phyloP scores from a whole-genome alignment of 495 filamentous ascomycete species.

The Aspergillus indologenus region DNA sequence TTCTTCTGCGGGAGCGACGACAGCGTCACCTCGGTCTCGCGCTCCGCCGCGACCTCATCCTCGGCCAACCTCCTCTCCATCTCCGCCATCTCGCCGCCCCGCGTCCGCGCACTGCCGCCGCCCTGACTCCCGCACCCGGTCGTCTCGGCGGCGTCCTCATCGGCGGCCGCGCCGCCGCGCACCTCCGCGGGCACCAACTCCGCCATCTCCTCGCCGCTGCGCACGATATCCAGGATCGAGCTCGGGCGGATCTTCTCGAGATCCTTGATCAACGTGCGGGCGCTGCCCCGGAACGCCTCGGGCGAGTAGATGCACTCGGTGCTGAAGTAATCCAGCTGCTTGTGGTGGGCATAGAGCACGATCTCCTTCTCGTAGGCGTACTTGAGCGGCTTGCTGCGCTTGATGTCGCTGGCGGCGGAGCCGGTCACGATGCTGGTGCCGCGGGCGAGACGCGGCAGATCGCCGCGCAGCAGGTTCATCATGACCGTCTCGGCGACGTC shows the following conservation, averaged over 20 bases:
- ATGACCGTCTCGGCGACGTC: slow-evolving; percentile 97
- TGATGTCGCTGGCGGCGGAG: slow-evolving; percentile 69
- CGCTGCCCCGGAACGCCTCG: slow-evolving; percentile 94
- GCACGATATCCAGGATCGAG: slow-evolving; percentile 90
- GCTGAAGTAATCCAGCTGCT: slow-evolving; percentile 93
- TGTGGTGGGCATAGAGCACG: slow-evolving; percentile 93
- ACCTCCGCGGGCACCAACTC: slow-evolving; percentile 68
- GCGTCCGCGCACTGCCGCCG: slow-evolving; percentile 54
- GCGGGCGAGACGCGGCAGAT: slow-evolving; percentile 80
- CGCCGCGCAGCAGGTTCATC: slow-evolving; percentile 93
- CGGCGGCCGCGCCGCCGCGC: slow-evolving; percentile 48
- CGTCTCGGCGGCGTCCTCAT: slow-evolving; percentile 57
- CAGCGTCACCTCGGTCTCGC: slow-evolving; percentile 70
- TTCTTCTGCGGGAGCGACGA: slow-evolving; percentile 20
- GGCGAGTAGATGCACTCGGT: slow-evolving; percentile 98
- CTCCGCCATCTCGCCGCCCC: slow-evolving; percentile 83
- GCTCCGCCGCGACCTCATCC: slow-evolving; percentile 60
- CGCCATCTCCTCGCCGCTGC: slow-evolving; percentile 95
- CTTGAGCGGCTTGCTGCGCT: slow-evolving; percentile 92
- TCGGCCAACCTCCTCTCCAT: slow-evolving; percentile 79
- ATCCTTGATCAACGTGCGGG: slow-evolving; percentile 88
- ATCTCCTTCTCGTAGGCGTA: slow-evolving; percentile 99
- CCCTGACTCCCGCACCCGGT: slow-evolving; percentile 68
- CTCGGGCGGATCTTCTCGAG: slow-evolving; percentile 89
- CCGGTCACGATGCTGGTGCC: slow-evolving; percentile 92